Evolutionary conservation across 306 rosid species (phyloP).

Genomic region (Prunus mongolica): DNA sequence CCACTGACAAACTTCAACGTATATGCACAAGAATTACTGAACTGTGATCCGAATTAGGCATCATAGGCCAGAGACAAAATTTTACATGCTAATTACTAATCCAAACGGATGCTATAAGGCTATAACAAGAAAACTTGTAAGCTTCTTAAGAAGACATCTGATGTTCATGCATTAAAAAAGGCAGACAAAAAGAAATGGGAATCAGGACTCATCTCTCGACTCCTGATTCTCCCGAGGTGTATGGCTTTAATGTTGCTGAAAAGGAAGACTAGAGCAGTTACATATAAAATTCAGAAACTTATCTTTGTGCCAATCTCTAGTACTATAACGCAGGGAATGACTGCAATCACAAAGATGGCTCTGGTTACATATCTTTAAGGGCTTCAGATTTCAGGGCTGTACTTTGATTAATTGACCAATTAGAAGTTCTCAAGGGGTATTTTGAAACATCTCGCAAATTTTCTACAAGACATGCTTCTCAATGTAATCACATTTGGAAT

Average conservation of each 20-base stretch:
- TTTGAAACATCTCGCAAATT: neutral
- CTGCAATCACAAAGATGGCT: constrained; percentile 76
- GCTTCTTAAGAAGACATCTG: neutral
- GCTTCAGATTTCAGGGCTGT: constrained; percentile 63
- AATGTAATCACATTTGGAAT: constrained; percentile 10
- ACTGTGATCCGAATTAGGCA: neutral
- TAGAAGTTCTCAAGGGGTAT: neutral
- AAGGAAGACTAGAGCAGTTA: neutral
- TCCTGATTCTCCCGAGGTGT: too few relatives aligned
- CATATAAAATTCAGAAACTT: neutral
- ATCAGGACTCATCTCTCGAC: too few relatives aligned
- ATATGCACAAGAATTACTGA: neutral
- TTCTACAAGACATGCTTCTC: constrained; percentile 17
- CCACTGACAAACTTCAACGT: neutral
- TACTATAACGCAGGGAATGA: constrained; percentile 42
- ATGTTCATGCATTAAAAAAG: neutral
- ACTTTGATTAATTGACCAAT: constrained; percentile 31
- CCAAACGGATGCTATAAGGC: neutral
- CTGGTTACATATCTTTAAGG: constrained; percentile 49
- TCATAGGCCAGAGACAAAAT: constrained; percentile 1
- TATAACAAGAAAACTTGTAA: neutral
- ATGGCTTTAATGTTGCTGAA: too few relatives aligned
- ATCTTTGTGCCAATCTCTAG: neutral
- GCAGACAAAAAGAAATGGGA: neutral
- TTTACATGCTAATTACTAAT: neutral